Evolutionary conservation across 2,329 filamentous ascomycete species (phyloP).

Genomic region (Dichotomopilus funicola): DNA sequence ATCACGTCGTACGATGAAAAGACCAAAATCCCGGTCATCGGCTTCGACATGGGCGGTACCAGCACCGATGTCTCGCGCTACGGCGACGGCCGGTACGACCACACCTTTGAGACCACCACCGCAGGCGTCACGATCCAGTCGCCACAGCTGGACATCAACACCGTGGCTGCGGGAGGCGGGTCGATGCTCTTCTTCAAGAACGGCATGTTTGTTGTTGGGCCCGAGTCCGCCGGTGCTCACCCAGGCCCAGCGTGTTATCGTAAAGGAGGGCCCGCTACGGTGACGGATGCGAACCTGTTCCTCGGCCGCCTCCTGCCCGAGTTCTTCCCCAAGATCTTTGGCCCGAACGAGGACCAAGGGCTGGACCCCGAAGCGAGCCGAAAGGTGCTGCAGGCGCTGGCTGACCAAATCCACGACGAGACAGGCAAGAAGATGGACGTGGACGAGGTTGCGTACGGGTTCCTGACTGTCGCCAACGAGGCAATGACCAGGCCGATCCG

Average conservation of each 20-base stretch:
- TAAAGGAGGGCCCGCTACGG: slow-evolving; percentile 80
- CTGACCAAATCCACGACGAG: slow-evolving; percentile 72
- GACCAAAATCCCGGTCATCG: slow-evolving; percentile 80
- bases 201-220: slow-evolving; percentile 83
- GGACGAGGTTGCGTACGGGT: slow-evolving; percentile 84
- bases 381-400: slow-evolving; percentile 67
- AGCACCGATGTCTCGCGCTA: slow-evolving; percentile 88
- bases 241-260: slow-evolving; percentile 87
- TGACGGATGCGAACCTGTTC: slow-evolving; percentile 89
- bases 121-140: slow-evolving; percentile 92
- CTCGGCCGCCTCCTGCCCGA: slow-evolving; percentile 79
- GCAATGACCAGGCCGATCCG: slow-evolving; percentile 87
- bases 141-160: slow-evolving; percentile 90
- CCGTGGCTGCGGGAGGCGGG: slow-evolving; percentile 83
- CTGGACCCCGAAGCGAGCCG: slow-evolving; percentile 71
- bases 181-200: slow-evolving; percentile 82
- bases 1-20: slow-evolving; percentile 81
- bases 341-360: slow-evolving; percentile 76
- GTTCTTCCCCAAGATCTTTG: slow-evolving; percentile 94
- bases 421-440: slow-evolving; percentile 63
- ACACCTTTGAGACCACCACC: slow-evolving; percentile 90
- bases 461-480: slow-evolving; percentile 84
- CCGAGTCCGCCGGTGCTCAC: slow-evolving; percentile 81
- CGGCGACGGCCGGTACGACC: slow-evolving; percentile 77
- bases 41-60: slow-evolving; percentile 94